A percentile compares a stretch with the other conserved stretches of the same genome.
phyloP scores from a whole-genome alignment of 768 basidiomycete species.

The Hygrocybe coccinea region DNA sequence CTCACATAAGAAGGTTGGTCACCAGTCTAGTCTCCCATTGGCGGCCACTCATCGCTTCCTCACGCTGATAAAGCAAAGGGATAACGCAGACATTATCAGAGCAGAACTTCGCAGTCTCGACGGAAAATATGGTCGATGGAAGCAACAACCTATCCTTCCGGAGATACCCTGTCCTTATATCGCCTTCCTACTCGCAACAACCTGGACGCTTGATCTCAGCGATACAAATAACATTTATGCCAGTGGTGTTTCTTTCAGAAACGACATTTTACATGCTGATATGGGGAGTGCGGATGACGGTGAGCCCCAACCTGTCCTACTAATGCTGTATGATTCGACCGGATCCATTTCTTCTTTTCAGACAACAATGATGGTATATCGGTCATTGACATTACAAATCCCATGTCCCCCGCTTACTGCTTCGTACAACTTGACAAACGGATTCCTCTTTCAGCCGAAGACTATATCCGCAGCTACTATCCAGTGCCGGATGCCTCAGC shows the following conservation, averaged over 20 bases:
- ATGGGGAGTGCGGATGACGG: constrained; percentile 26
- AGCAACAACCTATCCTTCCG: constrained; percentile 14
- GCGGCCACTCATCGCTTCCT: constrained; percentile 30
- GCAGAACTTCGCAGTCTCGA: constrained; percentile 31
- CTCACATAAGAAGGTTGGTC: too few relatives aligned
- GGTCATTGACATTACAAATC: not conserved
- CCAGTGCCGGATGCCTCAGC: not conserved
- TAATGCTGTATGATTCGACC: not conserved
- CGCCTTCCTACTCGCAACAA: constrained; percentile 25
- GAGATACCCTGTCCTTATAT: constrained; percentile 31
- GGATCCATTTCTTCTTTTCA: constrained; percentile 6
- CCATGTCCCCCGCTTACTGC: not conserved
- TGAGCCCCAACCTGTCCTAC: constrained; percentile 12
- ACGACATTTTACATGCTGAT: constrained; percentile 15
- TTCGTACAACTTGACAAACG: too few relatives aligned
- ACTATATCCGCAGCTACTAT: constrained; percentile 6
- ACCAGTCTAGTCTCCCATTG: too few relatives aligned
- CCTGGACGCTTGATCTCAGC: constrained; percentile 27
- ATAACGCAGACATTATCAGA: constrained; percentile 35
- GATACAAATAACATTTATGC: constrained; percentile 11
- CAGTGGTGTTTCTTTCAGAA: constrained; percentile 15
- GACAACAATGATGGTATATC: constrained; percentile 31
- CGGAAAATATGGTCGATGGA: constrained; percentile 24
- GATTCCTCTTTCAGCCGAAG: constrained; percentile 3
- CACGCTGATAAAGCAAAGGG: constrained; percentile 29